Conservation (phyloP, 129 eudicot species). For the Artemisia annua region DNA sequence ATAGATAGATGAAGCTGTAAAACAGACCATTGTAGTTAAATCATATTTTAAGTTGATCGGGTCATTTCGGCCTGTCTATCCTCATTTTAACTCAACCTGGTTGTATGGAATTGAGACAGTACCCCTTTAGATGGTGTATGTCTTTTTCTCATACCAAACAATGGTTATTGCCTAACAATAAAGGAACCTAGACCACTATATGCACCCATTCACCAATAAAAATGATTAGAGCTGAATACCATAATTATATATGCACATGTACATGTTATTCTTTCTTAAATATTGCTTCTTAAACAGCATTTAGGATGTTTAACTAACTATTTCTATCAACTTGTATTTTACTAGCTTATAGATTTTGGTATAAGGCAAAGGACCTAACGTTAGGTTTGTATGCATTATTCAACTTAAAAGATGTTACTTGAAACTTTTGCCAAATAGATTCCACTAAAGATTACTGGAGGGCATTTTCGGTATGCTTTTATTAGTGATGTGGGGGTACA, state of each 20-base stretch:
- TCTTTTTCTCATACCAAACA: conserved; percentile 6
- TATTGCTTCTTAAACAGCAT: no score
- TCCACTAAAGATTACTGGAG: conserved; percentile 4
- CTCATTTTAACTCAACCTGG: no score
- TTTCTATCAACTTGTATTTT: neutral
- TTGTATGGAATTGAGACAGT: neutral
- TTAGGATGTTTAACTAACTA: neutral
- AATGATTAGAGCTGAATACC: no score
- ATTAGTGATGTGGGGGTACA: conserved; percentile 5
- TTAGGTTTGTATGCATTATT: neutral
- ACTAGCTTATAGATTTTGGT: neutral
- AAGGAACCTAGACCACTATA: neutral
- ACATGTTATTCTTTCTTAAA: no score
- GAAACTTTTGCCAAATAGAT: neutral
- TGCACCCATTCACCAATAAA: neutral
- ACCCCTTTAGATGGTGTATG: neutral
- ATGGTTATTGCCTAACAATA: conserved; percentile 3
- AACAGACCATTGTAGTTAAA: no score
- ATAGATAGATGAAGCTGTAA: no score
- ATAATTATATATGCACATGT: no score
- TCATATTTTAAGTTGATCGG: no score
- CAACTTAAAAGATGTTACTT: neutral
- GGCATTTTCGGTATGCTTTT: conserved; percentile 1
- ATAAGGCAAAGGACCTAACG: neutral
- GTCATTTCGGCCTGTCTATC: no score